These are phyloP conservation scores for Wickerhamomyces sp. DNA, from an alignment of 1,139 yeast species.

Conservation along the genomic window DNA sequence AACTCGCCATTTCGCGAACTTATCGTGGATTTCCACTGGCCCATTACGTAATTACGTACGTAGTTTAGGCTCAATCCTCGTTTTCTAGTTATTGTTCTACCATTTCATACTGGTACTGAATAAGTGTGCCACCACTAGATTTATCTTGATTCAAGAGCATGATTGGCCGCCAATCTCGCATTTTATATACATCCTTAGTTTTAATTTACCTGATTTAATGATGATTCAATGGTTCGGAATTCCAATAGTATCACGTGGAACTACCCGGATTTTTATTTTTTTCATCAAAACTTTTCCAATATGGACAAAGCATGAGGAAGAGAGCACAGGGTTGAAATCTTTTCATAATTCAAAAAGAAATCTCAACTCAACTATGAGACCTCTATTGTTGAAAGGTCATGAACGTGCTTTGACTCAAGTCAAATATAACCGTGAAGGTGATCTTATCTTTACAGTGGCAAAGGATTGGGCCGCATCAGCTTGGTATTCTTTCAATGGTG, in stretches of 20 bases:
- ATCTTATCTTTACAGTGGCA: conserved; percentile 85
- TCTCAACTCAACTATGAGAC: conserved; percentile 38
- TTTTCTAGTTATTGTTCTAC: no score
- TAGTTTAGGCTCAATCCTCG: no score
- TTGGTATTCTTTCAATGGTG: conserved; percentile 96
- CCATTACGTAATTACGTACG: no score
- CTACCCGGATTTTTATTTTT: neutral
- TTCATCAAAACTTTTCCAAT: neutral
- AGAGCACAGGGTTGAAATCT: neutral
- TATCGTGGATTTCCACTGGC: no score
- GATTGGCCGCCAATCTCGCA: no score
- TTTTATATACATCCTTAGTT: no score
- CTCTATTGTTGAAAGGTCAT: conserved; percentile 63
- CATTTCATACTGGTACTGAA: no score
- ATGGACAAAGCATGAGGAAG: neutral
- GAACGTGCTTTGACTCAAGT: conserved; percentile 90
- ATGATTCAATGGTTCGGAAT: neutral
- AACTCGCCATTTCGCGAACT: no score
- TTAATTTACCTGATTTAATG: no score
- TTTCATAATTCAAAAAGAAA: no score
- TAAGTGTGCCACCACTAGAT: no score
- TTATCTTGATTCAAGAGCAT: no score
- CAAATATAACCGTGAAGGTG: conserved; percentile 93
- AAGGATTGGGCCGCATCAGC: conserved; percentile 87
- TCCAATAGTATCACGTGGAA: neutral